phyloP scores from a whole-genome alignment of 1,284 basidiomycete species.

The Cutaneotrichosporon sp. region DNA sequence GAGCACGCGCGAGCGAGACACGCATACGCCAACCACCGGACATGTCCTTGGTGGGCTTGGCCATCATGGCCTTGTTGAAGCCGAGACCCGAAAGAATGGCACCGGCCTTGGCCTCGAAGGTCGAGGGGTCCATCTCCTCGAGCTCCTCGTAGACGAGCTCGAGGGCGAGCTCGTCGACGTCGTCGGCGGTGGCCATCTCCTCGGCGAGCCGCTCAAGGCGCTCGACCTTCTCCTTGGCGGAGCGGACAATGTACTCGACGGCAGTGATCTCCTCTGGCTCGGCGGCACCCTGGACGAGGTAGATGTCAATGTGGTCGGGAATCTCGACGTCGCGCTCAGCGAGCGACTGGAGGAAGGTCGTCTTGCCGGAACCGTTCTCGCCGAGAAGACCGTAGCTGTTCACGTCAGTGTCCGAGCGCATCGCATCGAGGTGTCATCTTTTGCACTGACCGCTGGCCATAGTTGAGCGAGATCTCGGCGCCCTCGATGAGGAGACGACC shows the following conservation, averaged over 20 bases:
- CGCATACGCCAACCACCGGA: constrained; percentile 99
- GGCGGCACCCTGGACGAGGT: constrained; percentile 92
- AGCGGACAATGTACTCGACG: constrained; percentile 91
- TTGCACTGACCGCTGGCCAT: constrained; percentile 73
- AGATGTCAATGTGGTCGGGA: constrained; percentile 94
- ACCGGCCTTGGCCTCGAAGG: constrained; percentile 94
- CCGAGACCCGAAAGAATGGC: constrained; percentile 96
- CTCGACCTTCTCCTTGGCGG: constrained; percentile 93
- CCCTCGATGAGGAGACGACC: constrained; percentile 90
- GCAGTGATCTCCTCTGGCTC: constrained; percentile 97
- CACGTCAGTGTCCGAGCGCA: constrained; percentile 1
- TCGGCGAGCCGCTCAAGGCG: constrained; percentile 93
- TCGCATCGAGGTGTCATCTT: neutral
- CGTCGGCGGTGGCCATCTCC: constrained; percentile 85
- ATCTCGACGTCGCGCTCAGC: constrained; percentile 93
- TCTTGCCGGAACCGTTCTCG: constrained; percentile 96
- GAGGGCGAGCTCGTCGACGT: constrained; percentile 82
- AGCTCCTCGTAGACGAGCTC: constrained; percentile 94
- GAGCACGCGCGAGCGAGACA: constrained; percentile 90
- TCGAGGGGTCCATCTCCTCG: constrained; percentile 93
- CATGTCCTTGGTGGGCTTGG: constrained; percentile 96
- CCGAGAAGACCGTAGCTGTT: constrained; percentile 82
- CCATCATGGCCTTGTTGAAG: constrained; percentile 90
- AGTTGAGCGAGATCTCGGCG: constrained; percentile 89
- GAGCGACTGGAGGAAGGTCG: constrained; percentile 62